Base-by-base conservation (phyloP, 805 yeast genomes). In the Sugiyamaella americana region DNA sequence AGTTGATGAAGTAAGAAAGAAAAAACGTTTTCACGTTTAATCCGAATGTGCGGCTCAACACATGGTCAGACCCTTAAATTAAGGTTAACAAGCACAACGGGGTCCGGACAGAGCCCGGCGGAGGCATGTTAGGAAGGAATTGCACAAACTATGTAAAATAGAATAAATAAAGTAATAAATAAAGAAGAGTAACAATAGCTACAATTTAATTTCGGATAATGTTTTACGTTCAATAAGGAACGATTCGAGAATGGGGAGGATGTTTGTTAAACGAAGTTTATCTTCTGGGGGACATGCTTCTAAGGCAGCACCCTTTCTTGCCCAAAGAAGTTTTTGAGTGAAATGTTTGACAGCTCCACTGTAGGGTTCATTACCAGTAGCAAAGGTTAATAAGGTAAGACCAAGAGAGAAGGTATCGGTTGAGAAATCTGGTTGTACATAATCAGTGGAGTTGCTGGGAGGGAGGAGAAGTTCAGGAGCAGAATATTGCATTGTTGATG, bases 361-460 rank as follows among this genome's bases (percentile, higher is more conserved):
- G 49, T 73, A 76, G 1, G 81, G 80, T 48, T 65, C 65, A 16
- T 58, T 55, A 1, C 79, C 79, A 6, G 71, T 69, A 1, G 73
- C 75, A 8, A 74, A 71, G 43, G 66, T 64, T 29, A 76, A 53
- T 6, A 76, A 54, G 6, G 73, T 64, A 37, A 75, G 53, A 0
- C 80, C 80, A 2, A 66, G 66, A 11, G 79, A 69, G 52, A 65
- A 76, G 6, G 71, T 50, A 48, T 76, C 80, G 2, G 76, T 65
- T n/a, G 50, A 57, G 56, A 49, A 64, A 11, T 55, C 53, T 44
- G 72, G 75, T 6, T 21, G n/a, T 11, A 24, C n/a, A 18, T 51
- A 54, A 13, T 26, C 32, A 13, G 32, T 8, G 8, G 32, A 26
- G 32, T 26, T 26, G n/a, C n/a, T n/a, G 10, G 58, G 58, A 37